Percentiles rank a stretch among this genome's conserved stretches.
phyloP scores from a whole-genome alignment of 306 rosid genomes.

The Psophocarpus tetragonolobus region DNA sequence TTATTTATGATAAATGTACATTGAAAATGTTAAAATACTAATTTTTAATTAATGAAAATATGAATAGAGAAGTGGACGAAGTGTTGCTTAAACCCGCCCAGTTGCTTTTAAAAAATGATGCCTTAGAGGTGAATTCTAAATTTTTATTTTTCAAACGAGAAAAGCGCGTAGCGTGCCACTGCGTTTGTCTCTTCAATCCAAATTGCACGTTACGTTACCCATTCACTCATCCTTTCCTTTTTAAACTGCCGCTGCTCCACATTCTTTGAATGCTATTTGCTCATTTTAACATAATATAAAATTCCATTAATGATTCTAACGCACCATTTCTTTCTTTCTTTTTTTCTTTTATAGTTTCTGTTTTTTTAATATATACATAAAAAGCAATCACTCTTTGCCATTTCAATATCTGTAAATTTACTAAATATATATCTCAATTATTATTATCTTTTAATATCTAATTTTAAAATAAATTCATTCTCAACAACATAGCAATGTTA shows the following conservation, averaged over 20 bases:
- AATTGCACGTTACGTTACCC: conserved; percentile 24
- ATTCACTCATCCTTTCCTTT: not conserved
- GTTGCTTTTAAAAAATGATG: not conserved
- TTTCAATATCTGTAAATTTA: no score
- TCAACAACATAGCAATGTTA: not conserved
- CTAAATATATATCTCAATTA: not conserved
- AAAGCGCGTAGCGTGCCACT: conserved; percentile 23
- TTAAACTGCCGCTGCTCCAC: not conserved
- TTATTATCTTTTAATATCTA: not conserved
- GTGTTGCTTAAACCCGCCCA: not conserved
- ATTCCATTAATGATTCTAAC: not conserved
- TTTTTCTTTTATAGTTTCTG: no score
- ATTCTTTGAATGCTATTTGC: not conserved
- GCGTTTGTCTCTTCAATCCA: not conserved
- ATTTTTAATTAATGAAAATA: no score
- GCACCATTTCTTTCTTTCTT: no score
- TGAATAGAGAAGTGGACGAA: not conserved
- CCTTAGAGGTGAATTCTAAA: not conserved
- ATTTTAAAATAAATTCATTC: not conserved
- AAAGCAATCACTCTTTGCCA: no score
- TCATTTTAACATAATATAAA: not conserved
- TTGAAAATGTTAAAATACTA: no score
- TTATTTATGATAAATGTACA: no score
- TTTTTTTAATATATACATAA: no score
- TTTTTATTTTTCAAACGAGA: not conserved